phyloP scores from a whole-genome alignment of 345 rosid species.

The Linum tenue region DNA sequence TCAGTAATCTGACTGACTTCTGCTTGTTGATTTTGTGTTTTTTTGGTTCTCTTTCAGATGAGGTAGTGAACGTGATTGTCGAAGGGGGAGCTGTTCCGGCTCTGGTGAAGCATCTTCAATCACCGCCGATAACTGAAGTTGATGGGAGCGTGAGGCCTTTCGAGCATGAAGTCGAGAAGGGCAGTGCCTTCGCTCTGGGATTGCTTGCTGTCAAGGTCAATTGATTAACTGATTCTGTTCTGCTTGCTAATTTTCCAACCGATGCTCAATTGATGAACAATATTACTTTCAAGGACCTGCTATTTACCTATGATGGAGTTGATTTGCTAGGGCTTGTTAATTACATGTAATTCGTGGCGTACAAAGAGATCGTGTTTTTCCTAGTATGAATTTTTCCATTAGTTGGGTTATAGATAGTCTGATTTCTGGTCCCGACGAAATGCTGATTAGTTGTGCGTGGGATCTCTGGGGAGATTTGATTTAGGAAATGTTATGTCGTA shows the following conservation, averaged over 20 bases:
- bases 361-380: too few species aligned
- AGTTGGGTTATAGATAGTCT: neutral
- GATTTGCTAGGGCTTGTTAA: neutral
- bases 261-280: neutral
- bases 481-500: neutral
- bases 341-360: neutral
- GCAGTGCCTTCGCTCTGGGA: slow-evolving; percentile 93
- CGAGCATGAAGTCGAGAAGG: slow-evolving; percentile 98
- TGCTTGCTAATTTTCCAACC: slow-evolving; percentile 4
- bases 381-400: neutral
- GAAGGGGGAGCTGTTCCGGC: slow-evolving; percentile 96
- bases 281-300: neutral
- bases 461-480: neutral
- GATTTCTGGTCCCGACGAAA: neutral
- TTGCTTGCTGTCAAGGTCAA: slow-evolving; percentile 90
- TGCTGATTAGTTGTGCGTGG: neutral
- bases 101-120: slow-evolving; percentile 80
- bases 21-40: neutral
- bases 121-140: slow-evolving; percentile 53
- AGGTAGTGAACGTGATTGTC: slow-evolving; percentile 85
- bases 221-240: slow-evolving; percentile 1
- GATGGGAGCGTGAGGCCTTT: slow-evolving; percentile 49
- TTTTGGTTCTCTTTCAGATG: slow-evolving; percentile 44
- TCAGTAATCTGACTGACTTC: neutral
- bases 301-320: neutral